Evolutionary conservation across 306 rosid genomes (phyloP).

Genomic region (Sicyos edulis): DNA sequence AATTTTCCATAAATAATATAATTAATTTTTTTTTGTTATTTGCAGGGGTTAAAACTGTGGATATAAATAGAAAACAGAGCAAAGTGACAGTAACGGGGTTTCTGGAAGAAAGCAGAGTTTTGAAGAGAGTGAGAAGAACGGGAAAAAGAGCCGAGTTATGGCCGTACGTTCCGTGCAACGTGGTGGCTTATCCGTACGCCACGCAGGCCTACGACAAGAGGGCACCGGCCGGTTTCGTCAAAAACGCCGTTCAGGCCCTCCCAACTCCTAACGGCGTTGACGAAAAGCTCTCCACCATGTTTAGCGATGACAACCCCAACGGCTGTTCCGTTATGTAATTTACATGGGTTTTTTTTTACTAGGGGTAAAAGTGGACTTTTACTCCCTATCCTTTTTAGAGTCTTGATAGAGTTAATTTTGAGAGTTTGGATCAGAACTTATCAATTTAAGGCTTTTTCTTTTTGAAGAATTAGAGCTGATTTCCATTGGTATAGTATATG

Average conservation of each 20-base stretch:
- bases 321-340: constrained; percentile 23
- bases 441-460: too few species aligned
- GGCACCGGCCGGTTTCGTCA: constrained; percentile 21
- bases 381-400: background rate
- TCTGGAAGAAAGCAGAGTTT: constrained; percentile 18
- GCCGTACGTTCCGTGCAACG: constrained; percentile 23
- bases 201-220: constrained; percentile 22
- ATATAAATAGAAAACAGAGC: constrained; percentile 21
- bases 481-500: too few species aligned
- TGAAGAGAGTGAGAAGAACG: constrained; percentile 22
- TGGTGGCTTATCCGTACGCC: constrained; percentile 24
- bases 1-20: too few species aligned
- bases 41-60: constrained; percentile 17
- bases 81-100: constrained; percentile 22
- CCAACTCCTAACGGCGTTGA: constrained; percentile 15
- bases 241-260: constrained; percentile 17
- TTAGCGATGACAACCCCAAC: constrained; percentile 24
- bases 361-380: background rate
- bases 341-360: background rate
- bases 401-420: too few species aligned
- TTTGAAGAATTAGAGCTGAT: too few species aligned
- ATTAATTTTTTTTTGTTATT: too few species aligned
- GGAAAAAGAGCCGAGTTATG: constrained; percentile 21
- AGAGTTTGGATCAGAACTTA: too few species aligned
- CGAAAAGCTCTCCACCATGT: constrained; percentile 24